Evolutionary conservation across 805 yeast species (phyloP).

Genomic region (Pichia eremophila): DNA sequence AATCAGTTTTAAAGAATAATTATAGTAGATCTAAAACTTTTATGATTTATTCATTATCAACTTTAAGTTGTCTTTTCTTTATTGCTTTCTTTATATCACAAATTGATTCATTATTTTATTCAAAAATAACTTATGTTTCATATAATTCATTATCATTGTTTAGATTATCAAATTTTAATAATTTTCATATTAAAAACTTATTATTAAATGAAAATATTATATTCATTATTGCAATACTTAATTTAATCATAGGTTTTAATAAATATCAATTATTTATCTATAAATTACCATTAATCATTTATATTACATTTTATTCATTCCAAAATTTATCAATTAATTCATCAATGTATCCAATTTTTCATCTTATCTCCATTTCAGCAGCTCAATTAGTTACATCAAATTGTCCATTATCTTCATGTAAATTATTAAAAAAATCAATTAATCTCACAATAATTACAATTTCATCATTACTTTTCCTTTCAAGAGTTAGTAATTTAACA

Average conservation of each 20-base stretch:
- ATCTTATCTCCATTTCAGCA: constrained; percentile 55
- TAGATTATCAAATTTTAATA: constrained; percentile 79
- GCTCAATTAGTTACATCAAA: constrained; percentile 32
- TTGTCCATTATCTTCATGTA: background rate
- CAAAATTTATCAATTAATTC: constrained; percentile 34
- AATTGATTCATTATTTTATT: constrained; percentile 57
- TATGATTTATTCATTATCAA: constrained; percentile 12
- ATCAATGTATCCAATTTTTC: constrained; percentile 49
- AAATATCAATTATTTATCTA: constrained; percentile 16
- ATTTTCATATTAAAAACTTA: constrained; percentile 62
- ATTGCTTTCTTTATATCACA: constrained; percentile 16
- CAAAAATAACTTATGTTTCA: constrained; percentile 58
- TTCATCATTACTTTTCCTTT: constrained; percentile 4
- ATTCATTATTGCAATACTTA: constrained; percentile 32
- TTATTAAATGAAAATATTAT: constrained; percentile 64
- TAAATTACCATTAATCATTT: constrained; percentile 33
- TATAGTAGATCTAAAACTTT: constrained; percentile 6
- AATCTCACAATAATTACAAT: background rate
- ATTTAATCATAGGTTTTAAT: constrained; percentile 20
- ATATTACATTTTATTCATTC: constrained; percentile 55
- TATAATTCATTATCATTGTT: constrained; percentile 16
- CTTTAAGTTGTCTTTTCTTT: constrained; percentile 10
- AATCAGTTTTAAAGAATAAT: constrained; percentile 6
- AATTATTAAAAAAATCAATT: constrained; percentile 2
- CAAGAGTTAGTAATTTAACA: constrained; percentile 37